Evolutionary conservation across 495 filamentous ascomycete genomes (phyloP).

Genomic region (Penicillium macrosclerotiorum): DNA sequence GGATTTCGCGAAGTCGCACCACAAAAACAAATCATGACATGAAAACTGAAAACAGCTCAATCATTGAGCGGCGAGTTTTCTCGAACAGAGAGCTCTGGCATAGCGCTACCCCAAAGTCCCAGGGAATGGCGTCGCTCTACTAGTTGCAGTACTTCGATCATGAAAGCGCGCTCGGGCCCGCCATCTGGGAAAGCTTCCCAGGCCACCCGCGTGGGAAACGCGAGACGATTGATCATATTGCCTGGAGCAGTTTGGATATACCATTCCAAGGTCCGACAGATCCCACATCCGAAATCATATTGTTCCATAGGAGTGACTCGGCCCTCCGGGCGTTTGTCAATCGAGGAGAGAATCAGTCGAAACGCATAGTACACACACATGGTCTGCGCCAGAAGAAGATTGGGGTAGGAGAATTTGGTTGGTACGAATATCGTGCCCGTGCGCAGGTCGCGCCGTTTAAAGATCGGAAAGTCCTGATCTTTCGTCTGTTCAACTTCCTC

Average conservation of each 20-base stretch:
- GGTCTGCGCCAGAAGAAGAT: slow-evolving; percentile 42
- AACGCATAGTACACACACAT: slow-evolving; percentile 43
- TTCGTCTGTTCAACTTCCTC: slow-evolving; percentile 25
- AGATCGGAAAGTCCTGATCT: slow-evolving; percentile 36
- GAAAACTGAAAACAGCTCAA: neutral
- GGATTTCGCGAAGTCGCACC: neutral
- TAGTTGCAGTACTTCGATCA: slow-evolving; percentile 38
- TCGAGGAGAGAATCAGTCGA: slow-evolving; percentile 37
- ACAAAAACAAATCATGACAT: neutral
- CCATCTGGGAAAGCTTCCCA: slow-evolving; percentile 42
- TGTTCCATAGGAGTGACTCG: slow-evolving; percentile 34
- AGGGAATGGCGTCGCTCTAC: slow-evolving; percentile 41
- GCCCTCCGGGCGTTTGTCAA: slow-evolving; percentile 35
- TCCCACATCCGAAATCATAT: slow-evolving; percentile 40
- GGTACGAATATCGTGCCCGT: slow-evolving; percentile 37
- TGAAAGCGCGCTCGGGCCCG: slow-evolving; percentile 38
- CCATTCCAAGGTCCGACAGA: slow-evolving; percentile 42
- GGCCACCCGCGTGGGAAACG: slow-evolving; percentile 41
- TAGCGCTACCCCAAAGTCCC: slow-evolving; percentile 40
- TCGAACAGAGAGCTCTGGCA: slow-evolving; percentile 38
- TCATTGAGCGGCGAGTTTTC: slow-evolving; percentile 26
- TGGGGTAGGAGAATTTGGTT: slow-evolving; percentile 38
- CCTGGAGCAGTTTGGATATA: slow-evolving; percentile 41
- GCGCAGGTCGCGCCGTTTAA: slow-evolving; percentile 38
- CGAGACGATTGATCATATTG: slow-evolving; percentile 50